Evolutionary conservation across 495 filamentous ascomycete species (phyloP), one percentile per base, ranked within the genome.

Genomic region (Penicillium lagena): DNA sequence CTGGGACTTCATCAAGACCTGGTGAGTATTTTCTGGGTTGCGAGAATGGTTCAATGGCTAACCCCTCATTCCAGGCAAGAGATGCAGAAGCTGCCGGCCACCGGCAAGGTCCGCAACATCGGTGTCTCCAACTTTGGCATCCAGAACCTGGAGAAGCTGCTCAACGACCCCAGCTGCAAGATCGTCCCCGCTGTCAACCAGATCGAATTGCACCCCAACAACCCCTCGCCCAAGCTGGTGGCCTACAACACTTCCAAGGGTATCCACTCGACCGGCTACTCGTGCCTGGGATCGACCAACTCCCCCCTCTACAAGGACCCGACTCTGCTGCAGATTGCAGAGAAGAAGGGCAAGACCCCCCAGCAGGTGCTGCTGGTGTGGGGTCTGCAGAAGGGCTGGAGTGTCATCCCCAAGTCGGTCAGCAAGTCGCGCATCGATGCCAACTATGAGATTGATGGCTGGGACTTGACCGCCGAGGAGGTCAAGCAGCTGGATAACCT

Each of bases 191-290:
- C 86, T 9, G 88, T 90, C 50, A 94, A 95, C 77, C 89, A 95
- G 72, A 83, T 95, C 59, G 90, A 96, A 66, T 69, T 90, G n/a
- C 88, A 94, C 68, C 88, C 88, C 32, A 80, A 84, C 66, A 82
- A 83, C 68, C 86, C 82, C 7, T 85, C 80, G 1, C 86, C 86
- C 15, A 89, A 90, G 70, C 76, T 93, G 30, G 72, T 90, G 28
- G 81, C 81, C 33, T 90, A 85, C 66, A 78, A 77, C 71, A 73
- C 67, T 13, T 68, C 70, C 35, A 85, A 85, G 67, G 80, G 79
- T 42, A 87, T 88, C 55, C 80, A 85, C 67, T 71, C 63, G 41
- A 83, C 81, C 0, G 82, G 73, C 12, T 87, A 87, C 67, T 83
- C 78, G 1, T 83, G 81, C 55, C 68, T 87, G 5, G 85, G 83